Conservation (phyloP, 768 basidiomycete species). For the Xerocomus brunneocitrinus region DNA sequence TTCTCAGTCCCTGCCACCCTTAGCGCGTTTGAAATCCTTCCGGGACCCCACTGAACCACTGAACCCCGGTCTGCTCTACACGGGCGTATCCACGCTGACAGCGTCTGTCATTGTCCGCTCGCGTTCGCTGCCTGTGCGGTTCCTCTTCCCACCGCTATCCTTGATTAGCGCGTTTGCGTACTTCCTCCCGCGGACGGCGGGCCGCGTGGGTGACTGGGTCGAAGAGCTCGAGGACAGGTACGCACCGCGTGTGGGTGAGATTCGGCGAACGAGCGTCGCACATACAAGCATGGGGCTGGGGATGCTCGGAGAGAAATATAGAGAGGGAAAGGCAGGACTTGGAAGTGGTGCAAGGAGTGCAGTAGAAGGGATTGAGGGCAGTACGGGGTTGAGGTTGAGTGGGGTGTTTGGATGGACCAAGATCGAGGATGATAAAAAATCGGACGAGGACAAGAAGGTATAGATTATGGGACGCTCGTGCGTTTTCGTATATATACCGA, state of each 20-base stretch:
- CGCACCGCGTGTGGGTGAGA: slow-evolving; percentile 62
- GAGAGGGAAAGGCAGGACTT: slow-evolving; percentile 41
- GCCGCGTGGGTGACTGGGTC: slow-evolving; percentile 63
- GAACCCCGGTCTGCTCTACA: slow-evolving; percentile 87
- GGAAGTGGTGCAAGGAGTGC: slow-evolving; percentile 42
- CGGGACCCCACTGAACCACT: slow-evolving; percentile 76
- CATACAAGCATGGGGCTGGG: slow-evolving; percentile 59
- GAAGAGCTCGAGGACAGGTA: slow-evolving; percentile 67
- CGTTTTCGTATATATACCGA: neutral
- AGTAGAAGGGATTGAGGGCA: slow-evolving; percentile 56
- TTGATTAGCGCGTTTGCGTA: slow-evolving; percentile 65
- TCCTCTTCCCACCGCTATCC: slow-evolving; percentile 73
- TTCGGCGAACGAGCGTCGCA: slow-evolving; percentile 60
- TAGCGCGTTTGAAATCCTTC: slow-evolving; percentile 81
- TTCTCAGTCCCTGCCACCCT: neutral
- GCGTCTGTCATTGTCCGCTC: slow-evolving; percentile 85
- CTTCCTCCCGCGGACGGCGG: slow-evolving; percentile 82
- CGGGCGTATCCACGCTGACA: slow-evolving; percentile 82
- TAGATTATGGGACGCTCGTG: slow-evolving; percentile 7
- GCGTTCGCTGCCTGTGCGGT: slow-evolving; percentile 61
- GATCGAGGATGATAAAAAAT: slow-evolving; percentile 8
- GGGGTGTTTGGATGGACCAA: slow-evolving; percentile 51
- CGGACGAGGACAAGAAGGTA: slow-evolving; percentile 10
- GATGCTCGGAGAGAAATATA: slow-evolving; percentile 48
- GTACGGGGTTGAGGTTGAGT: slow-evolving; percentile 69